These are phyloP conservation scores for Aspergillus coremiiformis DNA, from an alignment of 495 filamentous ascomycete species.

Conservation along the genomic window DNA sequence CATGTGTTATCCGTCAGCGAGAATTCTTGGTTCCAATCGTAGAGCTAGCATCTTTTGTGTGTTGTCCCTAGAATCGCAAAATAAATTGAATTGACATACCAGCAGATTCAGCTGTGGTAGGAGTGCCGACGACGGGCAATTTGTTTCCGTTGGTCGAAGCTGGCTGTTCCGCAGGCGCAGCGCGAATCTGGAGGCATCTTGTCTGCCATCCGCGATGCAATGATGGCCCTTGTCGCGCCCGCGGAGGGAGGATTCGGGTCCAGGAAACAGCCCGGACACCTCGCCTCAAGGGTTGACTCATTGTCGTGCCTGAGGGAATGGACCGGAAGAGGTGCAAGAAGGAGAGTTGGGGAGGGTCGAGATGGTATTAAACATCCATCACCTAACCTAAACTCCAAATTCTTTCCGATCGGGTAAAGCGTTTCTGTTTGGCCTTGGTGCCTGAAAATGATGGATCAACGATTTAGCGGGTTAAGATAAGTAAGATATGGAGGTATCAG, in stretches of 20 bases:
- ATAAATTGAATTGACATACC: constrained; percentile 18
- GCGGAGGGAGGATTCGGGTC: constrained; percentile 30
- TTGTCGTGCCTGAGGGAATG: constrained; percentile 12
- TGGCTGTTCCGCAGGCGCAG: constrained; percentile 31
- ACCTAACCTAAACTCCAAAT: not conserved
- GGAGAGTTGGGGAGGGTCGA: not conserved
- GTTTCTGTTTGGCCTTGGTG: not conserved
- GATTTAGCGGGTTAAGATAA: no score
- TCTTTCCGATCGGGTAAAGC: constrained; percentile 14
- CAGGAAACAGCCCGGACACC: constrained; percentile 34
- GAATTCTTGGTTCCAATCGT: not conserved
- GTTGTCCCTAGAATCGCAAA: not conserved
- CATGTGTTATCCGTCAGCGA: constrained; percentile 4
- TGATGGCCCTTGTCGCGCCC: constrained; percentile 20
- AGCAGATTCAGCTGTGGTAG: constrained; percentile 34
- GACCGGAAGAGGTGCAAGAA: not conserved
- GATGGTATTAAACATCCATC: no score
- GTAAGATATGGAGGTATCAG: no score
- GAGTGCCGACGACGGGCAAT: constrained; percentile 34
- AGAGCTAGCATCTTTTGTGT: not conserved
- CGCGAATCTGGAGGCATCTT: constrained; percentile 40
- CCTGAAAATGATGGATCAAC: no score
- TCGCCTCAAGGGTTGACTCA: constrained; percentile 34
- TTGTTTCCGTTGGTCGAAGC: constrained; percentile 31
- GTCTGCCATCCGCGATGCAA: constrained; percentile 23